phyloP scores from a whole-genome alignment of 768 basidiomycete species.

The Dendrothele bispora region DNA sequence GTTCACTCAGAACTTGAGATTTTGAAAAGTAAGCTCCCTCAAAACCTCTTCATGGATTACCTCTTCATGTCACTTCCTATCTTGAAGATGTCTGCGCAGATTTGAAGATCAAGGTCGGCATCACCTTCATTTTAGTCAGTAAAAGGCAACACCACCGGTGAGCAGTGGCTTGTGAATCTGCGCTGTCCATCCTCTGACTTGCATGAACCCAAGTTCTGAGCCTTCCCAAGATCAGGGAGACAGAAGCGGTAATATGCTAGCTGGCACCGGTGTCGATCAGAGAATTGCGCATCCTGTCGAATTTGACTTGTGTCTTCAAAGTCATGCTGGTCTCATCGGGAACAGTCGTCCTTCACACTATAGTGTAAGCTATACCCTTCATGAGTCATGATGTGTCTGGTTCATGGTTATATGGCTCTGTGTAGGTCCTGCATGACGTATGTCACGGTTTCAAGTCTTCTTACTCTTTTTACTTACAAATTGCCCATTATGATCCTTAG shows the following conservation, averaged over 20 bases:
- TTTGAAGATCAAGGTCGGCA: conserved; percentile 39
- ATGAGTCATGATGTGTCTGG: neutral
- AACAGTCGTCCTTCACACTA: conserved; percentile 59
- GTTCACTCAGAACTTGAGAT: neutral
- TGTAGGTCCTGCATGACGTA: conserved; percentile 45
- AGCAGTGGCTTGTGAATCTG: conserved; percentile 7
- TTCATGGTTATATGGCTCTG: neutral
- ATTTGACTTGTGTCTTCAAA: conserved; percentile 77
- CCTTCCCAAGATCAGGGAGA: conserved; percentile 36
- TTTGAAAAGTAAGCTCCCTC: conserved; percentile 3
- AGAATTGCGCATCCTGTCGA: conserved; percentile 71
- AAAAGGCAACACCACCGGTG: conserved; percentile 39
- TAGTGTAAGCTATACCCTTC: conserved; percentile 38
- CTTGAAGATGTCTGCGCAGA: conserved; percentile 44
- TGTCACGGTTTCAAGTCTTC: conserved; percentile 15
- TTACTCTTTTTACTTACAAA: neutral
- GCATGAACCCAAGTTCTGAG: neutral
- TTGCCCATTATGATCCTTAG: conserved; percentile 21
- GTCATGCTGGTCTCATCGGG: conserved; percentile 75
- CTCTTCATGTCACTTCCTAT: neutral
- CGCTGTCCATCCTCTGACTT: conserved; percentile 33
- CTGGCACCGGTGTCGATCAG: conserved; percentile 76
- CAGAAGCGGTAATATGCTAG: conserved; percentile 69
- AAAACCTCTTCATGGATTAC: neutral
- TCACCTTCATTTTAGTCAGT: conserved; percentile 57